Percentiles rank a stretch among this genome's conserved stretches.
phyloP scores from a whole-genome alignment of 768 basidiomycete genomes.

The Mycena filopes region DNA sequence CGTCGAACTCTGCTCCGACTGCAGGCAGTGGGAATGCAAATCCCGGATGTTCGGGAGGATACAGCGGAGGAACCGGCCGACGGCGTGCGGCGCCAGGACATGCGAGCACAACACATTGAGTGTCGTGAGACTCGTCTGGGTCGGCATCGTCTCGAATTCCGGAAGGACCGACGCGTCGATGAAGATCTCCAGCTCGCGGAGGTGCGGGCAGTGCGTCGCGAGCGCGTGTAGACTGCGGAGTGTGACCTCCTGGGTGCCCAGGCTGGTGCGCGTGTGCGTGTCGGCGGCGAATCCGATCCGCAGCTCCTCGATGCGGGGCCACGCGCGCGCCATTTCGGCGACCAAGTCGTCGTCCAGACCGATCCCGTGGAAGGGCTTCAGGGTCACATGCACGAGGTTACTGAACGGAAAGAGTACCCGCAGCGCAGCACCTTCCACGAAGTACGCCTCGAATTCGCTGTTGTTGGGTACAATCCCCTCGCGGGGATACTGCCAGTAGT shows the following conservation, averaged over 20 bases:
- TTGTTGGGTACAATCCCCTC: too few species aligned
- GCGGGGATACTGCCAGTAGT: neutral
- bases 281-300: neutral
- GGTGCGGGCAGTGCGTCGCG: neutral
- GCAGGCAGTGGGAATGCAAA: too few species aligned
- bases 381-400: neutral
- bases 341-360: neutral
- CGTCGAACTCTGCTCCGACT: too few species aligned
- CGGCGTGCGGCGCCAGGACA: neutral
- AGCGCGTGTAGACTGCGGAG: neutral
- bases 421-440: neutral
- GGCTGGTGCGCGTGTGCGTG: too few species aligned
- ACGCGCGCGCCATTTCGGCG: slow-evolving; percentile 1
- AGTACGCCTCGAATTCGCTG: neutral
- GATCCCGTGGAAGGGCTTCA: slow-evolving; percentile 1
- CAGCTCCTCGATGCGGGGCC: slow-evolving; percentile 1
- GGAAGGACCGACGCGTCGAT: neutral
- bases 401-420: slow-evolving; percentile 9
- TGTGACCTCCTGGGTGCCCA: too few species aligned
- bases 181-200: neutral
- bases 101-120: neutral
- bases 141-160: neutral
- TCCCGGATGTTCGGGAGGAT: slow-evolving; percentile 5
- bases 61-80: neutral
- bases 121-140: neutral